Evolutionary conservation across 2,329 filamentous ascomycete genomes (phyloP), one percentile per base, ranked within the genome.

Genomic region (Penicillium sp.): DNA sequence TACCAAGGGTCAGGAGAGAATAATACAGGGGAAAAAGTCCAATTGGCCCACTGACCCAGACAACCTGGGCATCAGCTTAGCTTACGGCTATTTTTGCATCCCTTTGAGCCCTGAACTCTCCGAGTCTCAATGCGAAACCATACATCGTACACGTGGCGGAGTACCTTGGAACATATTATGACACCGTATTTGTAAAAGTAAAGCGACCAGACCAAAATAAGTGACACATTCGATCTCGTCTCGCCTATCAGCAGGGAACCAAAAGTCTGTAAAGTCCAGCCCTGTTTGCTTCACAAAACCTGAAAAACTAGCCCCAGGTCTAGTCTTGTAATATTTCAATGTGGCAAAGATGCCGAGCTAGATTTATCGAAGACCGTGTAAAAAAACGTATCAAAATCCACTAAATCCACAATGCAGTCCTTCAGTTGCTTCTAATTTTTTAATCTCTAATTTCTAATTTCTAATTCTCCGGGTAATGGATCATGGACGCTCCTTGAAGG

Each of bases 331-430:
- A 12, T 29, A n/a, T 31, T 31, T 22, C 3, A 26, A 49, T 37
- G 46, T 49, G 46, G 46, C 46, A 37, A 49, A 15, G 46, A 40
- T 49, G 20, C 46, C 46, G 46, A 49, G 46, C 46, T 5, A 40
- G 46, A 49, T 18, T 40, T 40, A 2, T 26, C 33, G 22, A 26
- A 49, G 46, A 49, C 22, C 27, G 20, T 40, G 46, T 49, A 49
- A 40, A 49, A 40, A 15, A 40, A 49, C 31, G 22, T 49, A 49
- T 49, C 46, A 22, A 49, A 40, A 37, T 49, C 46, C 46, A 37
- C 46, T 18, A 14, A 9, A 9, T 37, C n/a, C 29, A 31, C 29
- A 48, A 48, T 35, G 29, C 15, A 37, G 20, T 40, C 12, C 46
- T 40, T 11, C 46, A 49, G 37, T 31, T 31, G 22, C 18, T 4